These are phyloP conservation scores for Psidium guajava DNA, from an alignment of 345 rosid species.

Conservation along the genomic window DNA sequence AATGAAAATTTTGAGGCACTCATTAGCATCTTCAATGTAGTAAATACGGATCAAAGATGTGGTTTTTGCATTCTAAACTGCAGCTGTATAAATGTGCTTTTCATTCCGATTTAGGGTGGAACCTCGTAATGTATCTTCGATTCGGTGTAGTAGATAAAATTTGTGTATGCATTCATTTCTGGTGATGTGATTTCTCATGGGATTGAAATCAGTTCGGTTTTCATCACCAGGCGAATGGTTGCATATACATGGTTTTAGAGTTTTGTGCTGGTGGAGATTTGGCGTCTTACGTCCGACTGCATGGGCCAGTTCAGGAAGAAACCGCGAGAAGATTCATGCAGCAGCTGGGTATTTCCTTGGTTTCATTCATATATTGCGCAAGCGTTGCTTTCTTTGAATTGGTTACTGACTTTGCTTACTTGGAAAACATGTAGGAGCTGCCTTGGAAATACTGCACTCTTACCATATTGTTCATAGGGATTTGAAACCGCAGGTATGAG, in stretches of 20 bases:
- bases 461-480: constrained; percentile 50
- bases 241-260: constrained; percentile 37
- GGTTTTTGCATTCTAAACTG: background rate
- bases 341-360: constrained; percentile 38
- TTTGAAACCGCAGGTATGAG: constrained; percentile 52
- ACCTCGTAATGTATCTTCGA: background rate
- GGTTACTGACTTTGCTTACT: background rate
- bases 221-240: constrained; percentile 26
- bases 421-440: constrained; percentile 35
- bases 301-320: constrained; percentile 42
- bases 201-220: background rate
- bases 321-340: constrained; percentile 43
- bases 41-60: background rate
- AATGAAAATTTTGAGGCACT: background rate
- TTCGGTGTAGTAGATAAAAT: background rate
- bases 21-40: background rate
- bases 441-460: constrained; percentile 45
- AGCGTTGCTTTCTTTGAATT: background rate
- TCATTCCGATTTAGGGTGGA: background rate
- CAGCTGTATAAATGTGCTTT: background rate
- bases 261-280: constrained; percentile 54
- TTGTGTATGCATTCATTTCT: background rate
- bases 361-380: background rate
- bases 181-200: background rate
- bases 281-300: constrained; percentile 29